These are phyloP conservation scores for Daphne laureola DNA, from an alignment of 441 rosid species.

Conservation along the genomic window DNA sequence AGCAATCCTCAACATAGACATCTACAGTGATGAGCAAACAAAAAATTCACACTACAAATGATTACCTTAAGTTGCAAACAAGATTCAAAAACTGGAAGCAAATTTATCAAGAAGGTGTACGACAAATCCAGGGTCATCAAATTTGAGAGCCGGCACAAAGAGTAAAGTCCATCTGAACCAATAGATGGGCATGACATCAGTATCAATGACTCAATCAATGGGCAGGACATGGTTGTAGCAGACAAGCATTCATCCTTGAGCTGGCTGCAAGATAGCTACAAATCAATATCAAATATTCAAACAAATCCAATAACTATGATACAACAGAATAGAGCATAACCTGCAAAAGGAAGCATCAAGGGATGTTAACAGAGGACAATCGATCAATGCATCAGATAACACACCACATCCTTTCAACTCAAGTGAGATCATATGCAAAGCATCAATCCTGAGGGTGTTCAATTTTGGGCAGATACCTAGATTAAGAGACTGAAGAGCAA, in stretches of 20 bases:
- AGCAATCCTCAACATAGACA: no score
- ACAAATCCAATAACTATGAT: background rate
- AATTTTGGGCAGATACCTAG: constrained; percentile 94
- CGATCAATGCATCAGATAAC: constrained; percentile 70
- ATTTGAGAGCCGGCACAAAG: constrained; percentile 52
- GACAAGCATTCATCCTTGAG: constrained; percentile 83
- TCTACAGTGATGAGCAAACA: no score
- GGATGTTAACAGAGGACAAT: constrained; percentile 77
- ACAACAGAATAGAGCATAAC: constrained; percentile 27
- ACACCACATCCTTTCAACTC: constrained; percentile 98
- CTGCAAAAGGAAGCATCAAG: constrained; percentile 98
- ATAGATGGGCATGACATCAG: constrained; percentile 89
- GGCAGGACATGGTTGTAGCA: constrained; percentile 76
- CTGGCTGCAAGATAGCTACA: constrained; percentile 44
- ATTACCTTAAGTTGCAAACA: constrained; percentile 74
- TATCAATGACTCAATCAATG: constrained; percentile 73
- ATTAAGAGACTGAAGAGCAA: constrained; percentile 71
- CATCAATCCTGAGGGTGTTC: constrained; percentile 66
- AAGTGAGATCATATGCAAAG: constrained; percentile 69
- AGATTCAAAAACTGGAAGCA: constrained; percentile 82
- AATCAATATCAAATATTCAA: constrained; percentile 9
- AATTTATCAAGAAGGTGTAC: constrained; percentile 72
- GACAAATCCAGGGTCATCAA: constrained; percentile 79
- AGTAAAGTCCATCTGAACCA: constrained; percentile 72
- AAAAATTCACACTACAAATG: background rate